A percentile compares a stretch with the other conserved stretches of the same genome.
phyloP scores from a whole-genome alignment of 78 protist species.

The Polysphondylium violaceum region DNA sequence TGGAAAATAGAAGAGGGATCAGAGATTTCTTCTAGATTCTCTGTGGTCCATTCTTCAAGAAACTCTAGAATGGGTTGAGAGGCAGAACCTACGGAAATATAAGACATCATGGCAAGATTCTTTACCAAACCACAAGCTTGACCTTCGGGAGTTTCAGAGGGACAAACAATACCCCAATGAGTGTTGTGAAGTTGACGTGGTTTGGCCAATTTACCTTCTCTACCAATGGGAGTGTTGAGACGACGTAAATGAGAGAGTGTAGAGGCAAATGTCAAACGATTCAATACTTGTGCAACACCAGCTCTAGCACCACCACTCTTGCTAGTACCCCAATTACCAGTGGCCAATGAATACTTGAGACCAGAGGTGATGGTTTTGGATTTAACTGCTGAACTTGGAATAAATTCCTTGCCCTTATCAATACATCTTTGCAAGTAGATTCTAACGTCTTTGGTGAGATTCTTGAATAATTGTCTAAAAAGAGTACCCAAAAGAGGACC shows the following conservation, averaged over 20 bases:
- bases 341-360: constrained; percentile 96
- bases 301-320: constrained; percentile 61
- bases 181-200: constrained; percentile 99
- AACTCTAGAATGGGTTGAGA: constrained; percentile 63
- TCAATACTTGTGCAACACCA: constrained; percentile 96
- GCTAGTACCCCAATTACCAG: constrained; percentile 98
- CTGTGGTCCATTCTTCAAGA: constrained; percentile 78
- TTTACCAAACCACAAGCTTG: constrained; percentile 98
- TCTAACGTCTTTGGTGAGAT: constrained; percentile 74
- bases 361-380: constrained; percentile 90
- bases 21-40: constrained; percentile 90
- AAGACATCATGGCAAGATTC: constrained; percentile 98
- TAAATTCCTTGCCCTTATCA: constrained; percentile 78
- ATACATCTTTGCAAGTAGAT: constrained; percentile 57
- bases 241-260: constrained; percentile 98
- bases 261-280: constrained; percentile 97
- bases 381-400: constrained; percentile 36
- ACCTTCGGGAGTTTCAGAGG: constrained; percentile 99
- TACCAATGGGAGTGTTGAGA: constrained; percentile 97
- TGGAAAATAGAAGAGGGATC: constrained; percentile 53
- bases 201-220: constrained; percentile 96
- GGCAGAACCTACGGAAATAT: constrained; percentile 93
- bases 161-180: constrained; percentile 99
- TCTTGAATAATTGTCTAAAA: constrained; percentile 91
- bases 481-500: constrained; percentile 96